These are phyloP conservation scores for Lipomyces spencermartinsiae DNA, from an alignment of 805 yeast genomes.

Conservation along the genomic window DNA sequence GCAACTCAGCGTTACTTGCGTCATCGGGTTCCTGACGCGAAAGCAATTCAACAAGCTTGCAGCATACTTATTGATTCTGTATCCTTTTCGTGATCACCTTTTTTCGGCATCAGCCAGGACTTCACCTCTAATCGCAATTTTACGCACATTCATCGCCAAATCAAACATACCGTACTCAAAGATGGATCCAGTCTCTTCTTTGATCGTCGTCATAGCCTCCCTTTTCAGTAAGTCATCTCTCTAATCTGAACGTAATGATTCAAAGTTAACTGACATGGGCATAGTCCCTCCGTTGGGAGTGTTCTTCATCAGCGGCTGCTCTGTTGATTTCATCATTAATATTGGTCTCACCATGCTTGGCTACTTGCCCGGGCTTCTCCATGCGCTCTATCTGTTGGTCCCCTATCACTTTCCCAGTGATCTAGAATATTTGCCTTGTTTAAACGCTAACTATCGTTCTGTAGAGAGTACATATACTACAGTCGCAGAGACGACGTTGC, in stretches of 20 bases:
- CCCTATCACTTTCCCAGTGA: neutral
- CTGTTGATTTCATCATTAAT: slow-evolving; percentile 60
- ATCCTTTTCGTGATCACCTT: neutral
- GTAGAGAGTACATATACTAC: slow-evolving; percentile 35
- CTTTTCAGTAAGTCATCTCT: slow-evolving; percentile 26
- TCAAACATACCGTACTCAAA: neutral
- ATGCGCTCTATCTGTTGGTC: slow-evolving; percentile 36
- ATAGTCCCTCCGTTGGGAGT: slow-evolving; percentile 37
- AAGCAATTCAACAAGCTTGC: no score
- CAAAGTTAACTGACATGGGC: neutral
- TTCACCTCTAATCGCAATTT: neutral
- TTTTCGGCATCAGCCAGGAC: neutral
- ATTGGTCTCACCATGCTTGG: slow-evolving; percentile 65
- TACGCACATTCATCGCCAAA: neutral
- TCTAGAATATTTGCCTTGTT: neutral
- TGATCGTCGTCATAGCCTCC: slow-evolving; percentile 34
- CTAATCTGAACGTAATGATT: neutral
- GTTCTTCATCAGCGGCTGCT: slow-evolving; percentile 46
- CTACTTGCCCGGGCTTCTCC: slow-evolving; percentile 61
- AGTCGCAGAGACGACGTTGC: slow-evolving; percentile 34
- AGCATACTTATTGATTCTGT: neutral
- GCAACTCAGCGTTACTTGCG: neutral
- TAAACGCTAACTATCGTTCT: neutral
- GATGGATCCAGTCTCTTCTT: slow-evolving; percentile 33
- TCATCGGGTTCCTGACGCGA: neutral